Evolutionary conservation across 345 rosid genomes (phyloP).

Genomic region (Ailanthus altissimus): DNA sequence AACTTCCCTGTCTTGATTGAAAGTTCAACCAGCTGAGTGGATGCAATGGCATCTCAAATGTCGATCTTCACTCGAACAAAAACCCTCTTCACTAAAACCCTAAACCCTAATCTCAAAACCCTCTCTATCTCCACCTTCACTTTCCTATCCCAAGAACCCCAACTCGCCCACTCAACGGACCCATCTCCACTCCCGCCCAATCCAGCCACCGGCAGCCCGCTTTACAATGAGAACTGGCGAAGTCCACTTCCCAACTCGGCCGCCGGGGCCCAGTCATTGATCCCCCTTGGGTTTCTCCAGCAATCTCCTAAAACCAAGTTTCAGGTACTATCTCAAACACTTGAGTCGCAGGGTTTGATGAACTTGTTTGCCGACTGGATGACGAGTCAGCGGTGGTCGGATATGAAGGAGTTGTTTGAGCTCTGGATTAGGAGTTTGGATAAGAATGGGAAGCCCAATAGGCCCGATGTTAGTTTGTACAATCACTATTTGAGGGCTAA

Average conservation of each 20-base stretch:
- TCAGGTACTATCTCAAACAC: constrained; percentile 46
- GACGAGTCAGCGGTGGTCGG: constrained; percentile 77
- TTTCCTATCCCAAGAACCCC: constrained; percentile 67
- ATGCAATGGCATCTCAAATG: constrained; percentile 60
- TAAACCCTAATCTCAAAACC: constrained; percentile 41
- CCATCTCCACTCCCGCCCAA: constrained; percentile 75
- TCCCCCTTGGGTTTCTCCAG: constrained; percentile 45
- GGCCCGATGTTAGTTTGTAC: constrained; percentile 69
- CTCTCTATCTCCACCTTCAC: constrained; percentile 69
- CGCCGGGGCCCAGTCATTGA: constrained; percentile 39
- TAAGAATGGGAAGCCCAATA: constrained; percentile 75
- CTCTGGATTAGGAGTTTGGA: constrained; percentile 80
- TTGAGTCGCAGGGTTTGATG: constrained; percentile 49
- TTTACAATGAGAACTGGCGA: constrained; percentile 83
- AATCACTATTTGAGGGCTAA: constrained; percentile 87
- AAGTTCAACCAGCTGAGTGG: neutral
- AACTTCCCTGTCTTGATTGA: neutral
- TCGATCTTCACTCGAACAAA: constrained; percentile 47
- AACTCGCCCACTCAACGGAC: constrained; percentile 50
- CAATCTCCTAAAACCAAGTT: constrained; percentile 39
- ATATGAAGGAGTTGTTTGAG: constrained; percentile 77
- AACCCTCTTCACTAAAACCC: constrained; percentile 39
- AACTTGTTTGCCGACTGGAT: constrained; percentile 74
- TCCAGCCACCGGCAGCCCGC: constrained; percentile 86
- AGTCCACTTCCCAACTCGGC: constrained; percentile 43